These are phyloP conservation scores for Sporothrix pseudoabietina DNA, from an alignment of 2,329 filamentous ascomycete genomes.

Conservation along the genomic window DNA sequence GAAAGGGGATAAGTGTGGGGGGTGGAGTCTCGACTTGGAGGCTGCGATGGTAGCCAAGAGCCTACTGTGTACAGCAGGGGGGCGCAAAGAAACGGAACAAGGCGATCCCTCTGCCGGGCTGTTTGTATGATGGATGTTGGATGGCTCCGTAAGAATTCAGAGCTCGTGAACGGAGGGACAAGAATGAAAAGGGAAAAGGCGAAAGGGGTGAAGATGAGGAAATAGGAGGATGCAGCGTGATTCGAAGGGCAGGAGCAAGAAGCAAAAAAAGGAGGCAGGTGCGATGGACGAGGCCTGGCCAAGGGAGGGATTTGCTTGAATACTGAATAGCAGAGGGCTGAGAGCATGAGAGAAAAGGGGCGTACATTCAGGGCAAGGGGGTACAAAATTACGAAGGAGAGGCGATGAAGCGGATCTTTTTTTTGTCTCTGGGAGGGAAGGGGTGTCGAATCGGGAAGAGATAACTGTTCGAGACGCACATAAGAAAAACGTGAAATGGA, in stretches of 20 bases:
- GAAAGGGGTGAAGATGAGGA: not conserved
- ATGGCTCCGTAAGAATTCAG: not conserved
- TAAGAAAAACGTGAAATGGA: not conserved
- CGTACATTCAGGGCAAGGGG: constrained; percentile 11
- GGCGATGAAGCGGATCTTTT: constrained; percentile 22
- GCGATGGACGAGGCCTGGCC: not conserved
- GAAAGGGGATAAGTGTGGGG: constrained; percentile 25
- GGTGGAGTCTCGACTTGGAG: not conserved
- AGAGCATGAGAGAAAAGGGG: constrained; percentile 24
- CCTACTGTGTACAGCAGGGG: constrained; percentile 4
- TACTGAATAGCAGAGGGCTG: not conserved
- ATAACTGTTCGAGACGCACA: constrained; percentile 4
- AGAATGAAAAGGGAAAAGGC: not conserved
- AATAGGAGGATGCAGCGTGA: not conserved
- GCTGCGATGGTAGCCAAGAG: constrained; percentile 25
- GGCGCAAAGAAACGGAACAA: constrained; percentile 23
- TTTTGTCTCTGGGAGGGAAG: not conserved
- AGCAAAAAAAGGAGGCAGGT: not conserved
- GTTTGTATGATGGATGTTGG: not conserved
- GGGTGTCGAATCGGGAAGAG: constrained; percentile 7
- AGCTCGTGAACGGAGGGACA: not conserved
- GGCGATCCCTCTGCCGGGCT: not conserved
- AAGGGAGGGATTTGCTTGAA: not conserved
- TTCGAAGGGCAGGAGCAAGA: constrained; percentile 6
- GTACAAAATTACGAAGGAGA: constrained; percentile 14